Evolutionary conservation across 805 yeast genomes (phyloP).

Genomic region (Candida awuae): DNA sequence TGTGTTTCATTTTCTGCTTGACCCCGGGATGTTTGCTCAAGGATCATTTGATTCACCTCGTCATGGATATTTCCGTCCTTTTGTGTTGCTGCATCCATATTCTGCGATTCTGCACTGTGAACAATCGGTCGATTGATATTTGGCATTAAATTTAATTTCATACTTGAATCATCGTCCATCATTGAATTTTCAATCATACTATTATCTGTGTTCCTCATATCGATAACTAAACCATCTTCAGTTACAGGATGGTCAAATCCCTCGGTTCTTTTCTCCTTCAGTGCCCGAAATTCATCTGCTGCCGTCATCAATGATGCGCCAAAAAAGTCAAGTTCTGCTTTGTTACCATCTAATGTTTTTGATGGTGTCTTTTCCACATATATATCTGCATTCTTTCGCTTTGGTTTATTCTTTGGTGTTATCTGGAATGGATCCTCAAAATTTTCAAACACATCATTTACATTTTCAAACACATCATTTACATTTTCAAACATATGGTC

Average conservation of each 20-base stretch:
- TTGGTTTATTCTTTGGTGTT: conserved; percentile 14
- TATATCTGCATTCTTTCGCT: neutral
- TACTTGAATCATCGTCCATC: conserved; percentile 18
- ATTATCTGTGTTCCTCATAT: conserved; percentile 12
- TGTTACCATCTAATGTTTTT: neutral
- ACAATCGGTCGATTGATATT: neutral
- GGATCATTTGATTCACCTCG: conserved; percentile 15
- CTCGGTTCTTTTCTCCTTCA: conserved; percentile 14
- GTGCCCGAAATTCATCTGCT: conserved; percentile 19
- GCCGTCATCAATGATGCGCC: conserved; percentile 5
- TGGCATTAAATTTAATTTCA: conserved; percentile 19
- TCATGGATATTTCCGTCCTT: conserved; percentile 18
- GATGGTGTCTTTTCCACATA: conserved; percentile 5
- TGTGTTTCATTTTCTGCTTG: conserved; percentile 3
- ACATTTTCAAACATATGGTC: conserved; percentile 4
- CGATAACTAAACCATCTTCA: conserved; percentile 20
- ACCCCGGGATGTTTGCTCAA: conserved; percentile 10
- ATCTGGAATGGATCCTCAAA: conserved; percentile 33
- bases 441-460: conserved; percentile 23
- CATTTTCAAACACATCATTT: conserved; percentile 12
- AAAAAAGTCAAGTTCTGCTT: neutral
- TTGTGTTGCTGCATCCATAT: conserved; percentile 13
- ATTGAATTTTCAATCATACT: conserved; percentile 10
- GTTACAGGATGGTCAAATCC: conserved; percentile 13
- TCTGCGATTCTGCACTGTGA: neutral